phyloP scores from a whole-genome alignment of 2,329 filamentous ascomycete genomes.

The Diaporthe destruens region DNA sequence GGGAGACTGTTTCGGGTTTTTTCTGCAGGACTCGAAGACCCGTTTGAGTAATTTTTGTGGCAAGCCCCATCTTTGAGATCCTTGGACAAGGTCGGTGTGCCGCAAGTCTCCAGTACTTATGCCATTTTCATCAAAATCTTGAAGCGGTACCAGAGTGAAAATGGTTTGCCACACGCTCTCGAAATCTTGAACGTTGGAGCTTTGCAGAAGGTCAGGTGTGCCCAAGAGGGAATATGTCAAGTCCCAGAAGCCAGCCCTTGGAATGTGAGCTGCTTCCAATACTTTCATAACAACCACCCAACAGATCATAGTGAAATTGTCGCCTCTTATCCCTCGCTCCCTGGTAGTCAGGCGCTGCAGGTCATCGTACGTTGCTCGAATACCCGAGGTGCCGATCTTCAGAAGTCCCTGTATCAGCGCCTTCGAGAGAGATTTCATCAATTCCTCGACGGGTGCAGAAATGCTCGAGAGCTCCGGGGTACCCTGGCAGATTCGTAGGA shows the following conservation, averaged over 20 bases:
- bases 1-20: slow-evolving; percentile 66
- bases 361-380: slow-evolving; percentile 62
- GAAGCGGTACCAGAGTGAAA: slow-evolving; percentile 72
- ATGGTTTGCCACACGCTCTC: slow-evolving; percentile 70
- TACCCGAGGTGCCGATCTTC: slow-evolving; percentile 55
- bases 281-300: slow-evolving; percentile 72
- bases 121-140: slow-evolving; percentile 69
- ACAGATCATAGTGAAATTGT: slow-evolving; percentile 60
- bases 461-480: slow-evolving; percentile 49
- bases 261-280: slow-evolving; percentile 63
- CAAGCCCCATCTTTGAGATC: slow-evolving; percentile 70
- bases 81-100: slow-evolving; percentile 60
- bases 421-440: slow-evolving; percentile 59
- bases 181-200: slow-evolving; percentile 60
- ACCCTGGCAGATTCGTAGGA: slow-evolving; percentile 59
- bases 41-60: slow-evolving; percentile 68
- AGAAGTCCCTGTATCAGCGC: slow-evolving; percentile 57
- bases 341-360: slow-evolving; percentile 60
- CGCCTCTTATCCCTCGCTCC: slow-evolving; percentile 65
- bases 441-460: slow-evolving; percentile 61
- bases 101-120: slow-evolving; percentile 58
- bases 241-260: slow-evolving; percentile 72
- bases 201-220: slow-evolving; percentile 50
- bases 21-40: slow-evolving; percentile 70
- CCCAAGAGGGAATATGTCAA: slow-evolving; percentile 61